Base-by-base conservation (phyloP, 148 eudicot genomes). In the Agrostemma githago region DNA sequence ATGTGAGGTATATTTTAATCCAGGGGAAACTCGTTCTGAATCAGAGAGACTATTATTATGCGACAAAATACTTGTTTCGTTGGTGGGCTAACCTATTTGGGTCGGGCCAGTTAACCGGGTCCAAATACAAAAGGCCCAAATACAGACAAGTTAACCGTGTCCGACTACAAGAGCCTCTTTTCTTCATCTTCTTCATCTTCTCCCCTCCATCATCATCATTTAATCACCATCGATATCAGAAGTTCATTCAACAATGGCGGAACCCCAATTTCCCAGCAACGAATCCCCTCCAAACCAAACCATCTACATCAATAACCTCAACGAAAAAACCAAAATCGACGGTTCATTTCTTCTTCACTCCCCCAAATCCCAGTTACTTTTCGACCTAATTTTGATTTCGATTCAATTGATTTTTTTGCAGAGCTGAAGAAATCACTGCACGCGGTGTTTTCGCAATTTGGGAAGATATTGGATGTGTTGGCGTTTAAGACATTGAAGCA, bases 401-500 rank as follows among this genome's bases (percentile, higher is more conserved):
- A 38, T 46, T 56, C 53, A 62, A 9, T 26, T 26, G 34, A 26
- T 26, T 56, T 26, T 56, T 17, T 56, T 74, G 21, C 74, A 94
- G 98, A 91, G 83, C 72, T 94, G 84, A 94, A 94, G 89, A 92
- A 88, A 80, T 92, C 98, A 7, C 73, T 94, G 67, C 64, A 62
- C 37, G 98, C 98, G 0, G 97, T 94, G 46, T 94, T 94, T 65
- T 89, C 96, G 9, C 98, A 94, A 66, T 94, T 94, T 68, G 98
- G 98, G 85, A 90, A 94, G 79, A 94, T 92, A 68, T 14, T 87
- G 80, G 98, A 94, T 83, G 95, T 94, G 14, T 81, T 94, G 62
- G 97, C 98, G 4, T 94, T 94, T 84, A 94, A 94, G 87, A 92
- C 97, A 61, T 86, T 92, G 83, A 94, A 94, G 46, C 98, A 94